phyloP scores from a whole-genome alignment of 2,329 filamentous ascomycete genomes.

The Aureobasidium sp. region DNA sequence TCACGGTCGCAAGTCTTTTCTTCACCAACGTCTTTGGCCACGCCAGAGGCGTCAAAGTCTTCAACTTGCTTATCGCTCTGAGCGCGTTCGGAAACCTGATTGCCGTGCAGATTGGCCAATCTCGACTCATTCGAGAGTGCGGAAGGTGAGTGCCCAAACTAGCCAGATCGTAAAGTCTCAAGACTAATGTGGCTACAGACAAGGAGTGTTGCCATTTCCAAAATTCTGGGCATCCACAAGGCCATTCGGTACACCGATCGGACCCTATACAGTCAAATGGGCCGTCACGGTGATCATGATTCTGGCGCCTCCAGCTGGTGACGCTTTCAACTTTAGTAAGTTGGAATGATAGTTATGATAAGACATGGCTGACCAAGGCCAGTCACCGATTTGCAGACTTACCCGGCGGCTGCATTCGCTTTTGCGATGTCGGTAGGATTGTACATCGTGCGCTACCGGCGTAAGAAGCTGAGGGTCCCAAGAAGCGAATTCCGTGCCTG shows the following conservation, averaged over 20 bases:
- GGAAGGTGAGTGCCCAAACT: slow-evolving; percentile 29
- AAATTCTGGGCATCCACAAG: slow-evolving; percentile 57
- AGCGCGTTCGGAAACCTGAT: slow-evolving; percentile 49
- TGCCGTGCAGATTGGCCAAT: slow-evolving; percentile 62
- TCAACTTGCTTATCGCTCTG: slow-evolving; percentile 60
- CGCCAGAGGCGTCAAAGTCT: slow-evolving; percentile 48
- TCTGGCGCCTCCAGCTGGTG: slow-evolving; percentile 59
- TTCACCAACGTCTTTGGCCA: slow-evolving; percentile 50
- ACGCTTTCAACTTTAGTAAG: slow-evolving; percentile 54
- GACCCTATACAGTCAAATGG: slow-evolving; percentile 58
- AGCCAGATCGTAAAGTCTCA: too few relatives aligned
- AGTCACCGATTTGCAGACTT: slow-evolving; percentile 45
- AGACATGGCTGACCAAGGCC: too few relatives aligned
- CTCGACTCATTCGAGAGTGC: slow-evolving; percentile 58
- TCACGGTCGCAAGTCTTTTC: slow-evolving; percentile 50
- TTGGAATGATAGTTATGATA: too few relatives aligned
- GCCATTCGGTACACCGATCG: slow-evolving; percentile 56
- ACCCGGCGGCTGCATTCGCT: slow-evolving; percentile 54
- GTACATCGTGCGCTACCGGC: slow-evolving; percentile 50
- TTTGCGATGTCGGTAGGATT: slow-evolving; percentile 52
- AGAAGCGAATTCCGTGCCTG: slow-evolving; percentile 52
- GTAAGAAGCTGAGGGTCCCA: slow-evolving; percentile 45
- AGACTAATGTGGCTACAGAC: background rate
- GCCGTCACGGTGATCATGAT: slow-evolving; percentile 58
- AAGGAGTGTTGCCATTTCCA: slow-evolving; percentile 57